Conservation (phyloP, 257 asterid genomes). For the Cordia subcordata region DNA sequence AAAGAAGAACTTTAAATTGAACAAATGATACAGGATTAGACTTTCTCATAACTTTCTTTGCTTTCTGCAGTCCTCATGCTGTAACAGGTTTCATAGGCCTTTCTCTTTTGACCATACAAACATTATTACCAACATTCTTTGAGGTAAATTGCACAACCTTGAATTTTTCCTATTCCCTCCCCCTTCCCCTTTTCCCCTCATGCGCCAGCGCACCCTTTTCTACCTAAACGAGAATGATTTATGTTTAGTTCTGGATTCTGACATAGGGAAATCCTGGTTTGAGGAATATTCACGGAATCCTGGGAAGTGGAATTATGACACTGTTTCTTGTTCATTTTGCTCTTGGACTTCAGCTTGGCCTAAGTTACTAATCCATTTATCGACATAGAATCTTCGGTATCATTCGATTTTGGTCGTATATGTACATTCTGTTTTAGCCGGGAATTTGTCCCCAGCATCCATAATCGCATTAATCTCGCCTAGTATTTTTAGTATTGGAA, state of each 20-base stretch:
- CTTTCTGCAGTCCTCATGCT: constrained; percentile 52
- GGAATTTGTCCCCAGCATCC: neutral
- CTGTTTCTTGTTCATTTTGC: constrained; percentile 81
- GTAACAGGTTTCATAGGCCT: constrained; percentile 48
- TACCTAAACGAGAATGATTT: too few species aligned
- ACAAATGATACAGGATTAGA: neutral
- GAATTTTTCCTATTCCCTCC: neutral
- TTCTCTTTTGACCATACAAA: constrained; percentile 39
- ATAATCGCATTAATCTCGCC: too few species aligned
- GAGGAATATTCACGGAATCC: constrained; percentile 70
- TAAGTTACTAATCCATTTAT: constrained; percentile 39
- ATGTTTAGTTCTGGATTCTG: neutral
- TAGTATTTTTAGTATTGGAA: too few species aligned
- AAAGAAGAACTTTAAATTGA: too few species aligned
- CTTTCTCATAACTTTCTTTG: neutral
- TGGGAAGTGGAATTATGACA: constrained; percentile 95
- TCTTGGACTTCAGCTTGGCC: constrained; percentile 78
- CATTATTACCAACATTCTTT: constrained; percentile 41
- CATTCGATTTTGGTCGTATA: neutral
- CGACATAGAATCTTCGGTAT: neutral
- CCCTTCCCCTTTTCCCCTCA: neutral
- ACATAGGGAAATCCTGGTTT: constrained; percentile 71
- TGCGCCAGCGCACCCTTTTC: neutral
- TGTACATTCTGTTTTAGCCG: neutral
- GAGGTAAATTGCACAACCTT: constrained; percentile 38